Base-by-base conservation (phyloP, 495 filamentous ascomycete genomes). In the Aspergillus nidulans region DNA sequence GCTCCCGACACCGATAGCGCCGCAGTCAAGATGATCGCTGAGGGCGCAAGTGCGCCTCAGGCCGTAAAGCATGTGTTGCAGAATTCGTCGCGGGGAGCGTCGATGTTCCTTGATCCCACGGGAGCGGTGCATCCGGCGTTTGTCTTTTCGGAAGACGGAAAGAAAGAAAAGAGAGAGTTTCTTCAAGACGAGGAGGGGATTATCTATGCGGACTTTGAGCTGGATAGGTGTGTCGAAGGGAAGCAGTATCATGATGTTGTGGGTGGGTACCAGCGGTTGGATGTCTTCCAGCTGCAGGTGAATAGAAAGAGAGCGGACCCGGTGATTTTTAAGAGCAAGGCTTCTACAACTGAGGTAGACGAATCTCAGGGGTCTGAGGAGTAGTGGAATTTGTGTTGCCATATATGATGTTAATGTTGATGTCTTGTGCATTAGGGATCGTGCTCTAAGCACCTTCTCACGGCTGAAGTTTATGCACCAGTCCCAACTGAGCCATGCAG, bases 201-300 rank as follows among this genome's bases (percentile, higher is more conserved):
- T n/a, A 4, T 39, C 5, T 39, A 39, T 39, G 36, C 16, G 36
- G 36, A 39, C 15, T 39, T 39, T 15, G 36, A 39, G 36, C 36
- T 39, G 36, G 36, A 39, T 3, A 4, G 36, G 3, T 39, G 36
- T 18, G 36, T 39, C 4, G 36, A 39, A 13, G 36, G 36, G 5
- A 39, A 39, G 36, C 36, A 39, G 36, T 82, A n/a, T 15, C 36
- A 39, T 39, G 15, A 39, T 18, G 12, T 39, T 28, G 26, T 28
- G 26, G 26, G 26, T n/a, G 26, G 26, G 26, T 28, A 28, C 9
- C 26, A 28, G 26, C 26, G 26, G 26, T 9, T 28, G 26, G 26
- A 28, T 28, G 26, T 28, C 26, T 28, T 28, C 9, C 4, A 28
- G 4, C 9, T 28, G 26, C 4, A 9, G 26, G 26, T 28, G 4